A percentile compares a stretch with the other conserved stretches of the same genome.
Evolutionary conservation across 2,329 filamentous ascomycete species (phyloP).

Genomic region (Dendryphion nanum): DNA sequence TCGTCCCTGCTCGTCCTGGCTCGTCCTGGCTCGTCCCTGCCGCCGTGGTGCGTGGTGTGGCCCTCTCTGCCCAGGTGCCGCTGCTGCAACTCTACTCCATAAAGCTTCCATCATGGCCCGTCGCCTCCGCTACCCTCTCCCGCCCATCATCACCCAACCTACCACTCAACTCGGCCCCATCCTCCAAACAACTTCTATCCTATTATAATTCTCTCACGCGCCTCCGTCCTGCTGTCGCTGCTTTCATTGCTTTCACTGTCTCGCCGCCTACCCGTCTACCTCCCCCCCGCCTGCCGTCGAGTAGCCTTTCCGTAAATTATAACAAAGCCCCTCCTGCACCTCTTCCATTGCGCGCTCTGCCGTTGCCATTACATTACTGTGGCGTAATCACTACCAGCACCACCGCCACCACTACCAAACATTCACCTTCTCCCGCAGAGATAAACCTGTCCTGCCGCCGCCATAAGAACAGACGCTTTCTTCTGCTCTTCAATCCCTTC

Average conservation of each 20-base stretch:
- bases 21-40: not conserved
- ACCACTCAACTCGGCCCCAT: no score
- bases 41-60: not conserved
- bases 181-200: no score
- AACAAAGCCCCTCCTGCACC: no score
- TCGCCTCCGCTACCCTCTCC: constrained; percentile 3
- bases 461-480: not conserved
- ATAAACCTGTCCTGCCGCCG: not conserved
- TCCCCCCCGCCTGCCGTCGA: no score
- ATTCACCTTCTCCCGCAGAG: not conserved
- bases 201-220: no score
- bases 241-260: constrained; percentile 1
- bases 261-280: no score
- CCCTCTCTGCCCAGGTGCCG: constrained; percentile 9
- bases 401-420: not conserved
- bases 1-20: not conserved
- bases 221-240: not conserved
- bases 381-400: not conserved
- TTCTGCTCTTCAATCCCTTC: not conserved
- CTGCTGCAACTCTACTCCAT: constrained; percentile 5
- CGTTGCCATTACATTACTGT: not conserved
- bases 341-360: no score
- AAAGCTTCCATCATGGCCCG: constrained; percentile 14
- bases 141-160: no score
- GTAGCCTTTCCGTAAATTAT: no score